phyloP scores from a whole-genome alignment of 306 rosid species.

The Pterocarpus santalinus region DNA sequence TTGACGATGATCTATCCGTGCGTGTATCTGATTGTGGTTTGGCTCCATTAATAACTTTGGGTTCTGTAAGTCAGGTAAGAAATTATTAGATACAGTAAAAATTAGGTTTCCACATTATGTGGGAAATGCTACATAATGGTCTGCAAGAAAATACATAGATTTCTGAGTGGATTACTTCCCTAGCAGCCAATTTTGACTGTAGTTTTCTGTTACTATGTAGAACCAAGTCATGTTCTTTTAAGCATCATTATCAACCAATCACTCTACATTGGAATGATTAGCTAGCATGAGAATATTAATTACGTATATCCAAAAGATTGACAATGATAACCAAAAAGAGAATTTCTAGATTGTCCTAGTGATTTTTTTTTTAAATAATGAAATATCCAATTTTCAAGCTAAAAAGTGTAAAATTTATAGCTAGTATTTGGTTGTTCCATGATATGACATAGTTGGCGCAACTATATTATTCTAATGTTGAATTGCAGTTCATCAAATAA shows the following conservation, averaged over 20 bases:
- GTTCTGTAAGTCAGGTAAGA: slow-evolving; percentile 88
- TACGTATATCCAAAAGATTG: slow-evolving; percentile 3
- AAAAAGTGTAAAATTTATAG: neutral
- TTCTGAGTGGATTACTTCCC: neutral
- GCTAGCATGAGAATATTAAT: neutral
- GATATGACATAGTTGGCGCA: neutral
- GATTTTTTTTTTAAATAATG: neutral
- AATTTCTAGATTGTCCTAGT: neutral
- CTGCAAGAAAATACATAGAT: neutral
- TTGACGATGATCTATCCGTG: slow-evolving; percentile 76
- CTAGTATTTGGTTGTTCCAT: neutral
- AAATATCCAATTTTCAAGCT: slow-evolving; percentile 1
- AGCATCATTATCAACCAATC: neutral
- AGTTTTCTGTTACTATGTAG: neutral
- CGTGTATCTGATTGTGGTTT: slow-evolving; percentile 90
- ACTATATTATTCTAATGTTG: neutral
- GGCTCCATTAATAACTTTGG: slow-evolving; percentile 84
- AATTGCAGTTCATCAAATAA: neutral
- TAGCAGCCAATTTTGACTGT: slow-evolving; percentile 2
- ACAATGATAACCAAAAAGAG: neutral
- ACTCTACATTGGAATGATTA: neutral
- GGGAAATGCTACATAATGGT: neutral
- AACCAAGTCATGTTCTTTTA: neutral
- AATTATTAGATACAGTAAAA: slow-evolving; percentile 12
- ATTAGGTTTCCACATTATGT: slow-evolving; percentile 27